Percentiles rank a stretch among this genome's conserved stretches.
These are phyloP conservation scores for Aspergillus ochraceus DNA, from an alignment of 2,329 filamentous ascomycete species.

Conservation along the genomic window DNA sequence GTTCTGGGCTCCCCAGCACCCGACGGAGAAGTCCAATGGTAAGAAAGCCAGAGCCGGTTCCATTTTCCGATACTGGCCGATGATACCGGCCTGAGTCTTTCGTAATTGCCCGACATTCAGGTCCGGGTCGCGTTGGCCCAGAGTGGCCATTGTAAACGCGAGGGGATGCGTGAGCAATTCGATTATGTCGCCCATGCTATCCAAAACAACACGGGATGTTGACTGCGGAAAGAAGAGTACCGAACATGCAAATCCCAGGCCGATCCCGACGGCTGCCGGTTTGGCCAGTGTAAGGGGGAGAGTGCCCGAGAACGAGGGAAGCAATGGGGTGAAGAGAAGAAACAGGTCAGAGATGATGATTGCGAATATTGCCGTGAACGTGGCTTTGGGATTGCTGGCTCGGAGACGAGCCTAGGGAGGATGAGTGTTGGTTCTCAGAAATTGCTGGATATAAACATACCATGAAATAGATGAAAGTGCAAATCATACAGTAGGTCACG, in stretches of 20 bases:
- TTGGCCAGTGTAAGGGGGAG: slow-evolving; percentile 44
- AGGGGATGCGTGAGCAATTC: slow-evolving; percentile 30
- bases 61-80: slow-evolving; percentile 40
- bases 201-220: slow-evolving; percentile 47
- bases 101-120: slow-evolving; percentile 24
- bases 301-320: slow-evolving; percentile 43
- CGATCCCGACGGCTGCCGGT: slow-evolving; percentile 49
- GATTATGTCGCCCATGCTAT: slow-evolving; percentile 31
- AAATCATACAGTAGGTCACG: slow-evolving; percentile 39
- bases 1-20: slow-evolving; percentile 49
- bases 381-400: slow-evolving; percentile 48
- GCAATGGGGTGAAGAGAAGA: slow-evolving; percentile 44
- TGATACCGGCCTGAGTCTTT: slow-evolving; percentile 33
- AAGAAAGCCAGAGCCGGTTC: slow-evolving; percentile 46
- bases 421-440: background rate
- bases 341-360: slow-evolving; percentile 51
- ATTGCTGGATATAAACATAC: slow-evolving; percentile 14
- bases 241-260: slow-evolving; percentile 46
- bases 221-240: slow-evolving; percentile 53
- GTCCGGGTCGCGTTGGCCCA: slow-evolving; percentile 17
- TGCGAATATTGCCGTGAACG: slow-evolving; percentile 48
- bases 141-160: slow-evolving; percentile 26
- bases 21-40: slow-evolving; percentile 49
- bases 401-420: slow-evolving; percentile 42
- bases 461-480: slow-evolving; percentile 47